Conservation (phyloP, 2,329 filamentous ascomycete species). For the Gremmenia infestans region DNA sequence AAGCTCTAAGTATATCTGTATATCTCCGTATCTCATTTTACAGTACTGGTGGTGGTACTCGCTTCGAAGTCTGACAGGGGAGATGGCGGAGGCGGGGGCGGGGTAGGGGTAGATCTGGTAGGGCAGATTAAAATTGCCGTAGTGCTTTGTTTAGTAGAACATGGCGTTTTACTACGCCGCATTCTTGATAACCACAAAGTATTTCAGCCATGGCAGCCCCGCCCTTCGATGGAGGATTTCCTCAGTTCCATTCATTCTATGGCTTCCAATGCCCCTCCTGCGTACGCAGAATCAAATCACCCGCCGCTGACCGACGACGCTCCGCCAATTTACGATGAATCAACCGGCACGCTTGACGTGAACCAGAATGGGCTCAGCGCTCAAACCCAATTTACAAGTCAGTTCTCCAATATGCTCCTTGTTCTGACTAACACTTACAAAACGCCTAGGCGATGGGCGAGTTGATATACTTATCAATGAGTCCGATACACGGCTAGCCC, state of each 20-base stretch:
- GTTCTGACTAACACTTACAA: neutral
- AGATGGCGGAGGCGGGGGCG: too few relatives aligned
- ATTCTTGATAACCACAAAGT: too few relatives aligned
- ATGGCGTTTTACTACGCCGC: too few relatives aligned
- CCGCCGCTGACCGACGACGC: conserved; percentile 25
- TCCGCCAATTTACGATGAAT: neutral
- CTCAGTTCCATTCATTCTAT: neutral
- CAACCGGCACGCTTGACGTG: conserved; percentile 40
- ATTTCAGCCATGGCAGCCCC: too few relatives aligned
- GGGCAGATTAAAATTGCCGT: too few relatives aligned
- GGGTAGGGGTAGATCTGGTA: too few relatives aligned
- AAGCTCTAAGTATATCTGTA: too few relatives aligned
- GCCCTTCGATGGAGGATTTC: neutral
- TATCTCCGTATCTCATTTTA: too few relatives aligned
- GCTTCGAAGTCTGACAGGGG: too few relatives aligned
- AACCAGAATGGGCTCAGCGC: conserved; percentile 56
- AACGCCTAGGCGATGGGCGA: conserved; percentile 37
- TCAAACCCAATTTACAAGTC: conserved; percentile 45
- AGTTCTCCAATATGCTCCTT: neutral
- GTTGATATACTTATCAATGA: conserved; percentile 6
- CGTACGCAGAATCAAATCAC: conserved; percentile 51
- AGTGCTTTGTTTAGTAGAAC: too few relatives aligned
- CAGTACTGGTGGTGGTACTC: too few relatives aligned
- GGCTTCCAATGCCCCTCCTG: conserved; percentile 36
- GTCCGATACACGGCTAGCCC: conserved; percentile 1